A percentile compares a stretch with the other conserved stretches of the same genome.
phyloP scores from a whole-genome alignment of 1,284 basidiomycete genomes.

The Ceratobasidium sp. region DNA sequence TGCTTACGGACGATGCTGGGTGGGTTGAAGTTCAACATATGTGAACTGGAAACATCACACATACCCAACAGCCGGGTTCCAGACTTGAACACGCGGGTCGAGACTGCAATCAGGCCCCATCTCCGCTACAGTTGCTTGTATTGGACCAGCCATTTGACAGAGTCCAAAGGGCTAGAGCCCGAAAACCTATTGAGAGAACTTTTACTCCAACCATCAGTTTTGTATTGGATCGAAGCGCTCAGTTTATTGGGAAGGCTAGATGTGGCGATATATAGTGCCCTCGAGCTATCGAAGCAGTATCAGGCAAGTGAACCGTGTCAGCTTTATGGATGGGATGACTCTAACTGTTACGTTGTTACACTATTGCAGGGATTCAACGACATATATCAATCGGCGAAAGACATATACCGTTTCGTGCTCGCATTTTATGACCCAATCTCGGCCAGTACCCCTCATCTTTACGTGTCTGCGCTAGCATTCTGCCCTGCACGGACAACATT shows the following conservation, averaged over 20 bases:
- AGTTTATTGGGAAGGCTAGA: slow-evolving; percentile 17
- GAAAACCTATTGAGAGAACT: not conserved
- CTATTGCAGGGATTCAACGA: no score
- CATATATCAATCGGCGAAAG: not conserved
- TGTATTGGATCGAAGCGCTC: slow-evolving; percentile 31
- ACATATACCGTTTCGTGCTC: not conserved
- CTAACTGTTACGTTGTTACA: not conserved
- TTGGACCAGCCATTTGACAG: slow-evolving; percentile 16
- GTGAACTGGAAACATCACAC: not conserved
- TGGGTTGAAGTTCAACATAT: slow-evolving; percentile 14
- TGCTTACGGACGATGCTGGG: slow-evolving; percentile 8
- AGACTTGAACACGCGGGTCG: slow-evolving; percentile 1
- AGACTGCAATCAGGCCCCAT: not conserved
- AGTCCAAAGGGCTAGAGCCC: not conserved
- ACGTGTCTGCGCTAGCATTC: not conserved
- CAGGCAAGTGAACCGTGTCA: no score
- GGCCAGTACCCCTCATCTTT: slow-evolving; percentile 1
- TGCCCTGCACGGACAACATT: no score
- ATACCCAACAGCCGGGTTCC: slow-evolving; percentile 15
- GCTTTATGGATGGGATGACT: no score
- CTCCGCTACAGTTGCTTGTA: slow-evolving; percentile 20
- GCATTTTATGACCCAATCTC: slow-evolving; percentile 26
- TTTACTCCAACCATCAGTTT: not conserved
- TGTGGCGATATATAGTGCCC: not conserved
- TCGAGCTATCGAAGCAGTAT: not conserved